Conservation (phyloP, 129 eudicot species). For the Helianthus tuberosus region DNA sequence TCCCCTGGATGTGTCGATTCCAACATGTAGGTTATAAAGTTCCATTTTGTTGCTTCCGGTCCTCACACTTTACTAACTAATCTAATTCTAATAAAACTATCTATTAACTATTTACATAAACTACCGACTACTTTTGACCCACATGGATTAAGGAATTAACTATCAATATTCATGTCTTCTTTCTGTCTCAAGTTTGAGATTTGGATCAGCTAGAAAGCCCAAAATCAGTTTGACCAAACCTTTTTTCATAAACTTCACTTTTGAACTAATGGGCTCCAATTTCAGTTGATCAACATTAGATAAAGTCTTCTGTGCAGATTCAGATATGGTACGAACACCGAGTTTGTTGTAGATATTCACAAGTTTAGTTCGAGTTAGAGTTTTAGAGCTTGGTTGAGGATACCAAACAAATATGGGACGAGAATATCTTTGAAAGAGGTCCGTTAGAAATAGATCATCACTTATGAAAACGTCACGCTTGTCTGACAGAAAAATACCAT, state of each 20-base stretch:
- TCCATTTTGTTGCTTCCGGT: too few relatives aligned
- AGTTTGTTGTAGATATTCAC: constrained; percentile 41
- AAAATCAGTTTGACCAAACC: constrained; percentile 53
- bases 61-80: too few relatives aligned
- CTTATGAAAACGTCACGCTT: constrained; percentile 52
- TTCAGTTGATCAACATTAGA: constrained; percentile 19
- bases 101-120: too few relatives aligned
- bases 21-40: too few relatives aligned
- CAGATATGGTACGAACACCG: constrained; percentile 51
- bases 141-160: too few relatives aligned
- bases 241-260: constrained; percentile 19
- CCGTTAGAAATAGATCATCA: constrained; percentile 52
- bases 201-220: constrained; percentile 46
- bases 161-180: constrained; percentile 50
- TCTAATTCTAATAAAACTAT: too few relatives aligned
- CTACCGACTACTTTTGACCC: too few relatives aligned
- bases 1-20: too few relatives aligned
- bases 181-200: constrained; percentile 29
- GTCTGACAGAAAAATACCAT: constrained; percentile 30
- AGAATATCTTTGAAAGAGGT: constrained; percentile 39
- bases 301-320: constrained; percentile 32
- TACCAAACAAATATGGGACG: constrained; percentile 52
- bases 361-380: constrained; percentile 37
- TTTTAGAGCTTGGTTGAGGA: constrained; percentile 38
- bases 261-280: constrained; percentile 10